Evolutionary conservation across 108 stramenopile species (phyloP).

Genomic region (Parmales sp.): DNA sequence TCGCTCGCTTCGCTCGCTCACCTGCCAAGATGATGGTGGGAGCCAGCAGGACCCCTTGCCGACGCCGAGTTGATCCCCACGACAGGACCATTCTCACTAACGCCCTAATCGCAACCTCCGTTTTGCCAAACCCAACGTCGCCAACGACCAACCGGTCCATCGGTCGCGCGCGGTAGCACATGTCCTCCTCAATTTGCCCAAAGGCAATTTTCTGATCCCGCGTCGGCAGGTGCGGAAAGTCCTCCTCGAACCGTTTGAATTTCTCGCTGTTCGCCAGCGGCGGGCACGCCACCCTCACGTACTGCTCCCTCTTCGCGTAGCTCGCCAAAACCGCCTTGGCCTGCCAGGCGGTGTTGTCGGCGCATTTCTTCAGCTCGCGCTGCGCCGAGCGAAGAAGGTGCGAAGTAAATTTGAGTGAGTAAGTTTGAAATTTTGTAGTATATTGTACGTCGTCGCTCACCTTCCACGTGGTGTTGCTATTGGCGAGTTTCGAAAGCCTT

Average conservation of each 20-base stretch:
- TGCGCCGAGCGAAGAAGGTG: background rate
- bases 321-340: background rate
- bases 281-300: background rate
- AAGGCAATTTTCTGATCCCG: constrained; percentile 73
- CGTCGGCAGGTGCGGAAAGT: constrained; percentile 69
- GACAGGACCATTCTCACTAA: constrained; percentile 65
- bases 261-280: background rate
- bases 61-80: too few species aligned
- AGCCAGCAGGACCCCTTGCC: constrained; percentile 82
- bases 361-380: background rate
- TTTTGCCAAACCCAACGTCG: constrained; percentile 98
- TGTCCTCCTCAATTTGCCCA: constrained; percentile 82
- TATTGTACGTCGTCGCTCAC: too few species aligned
- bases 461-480: too few species aligned
- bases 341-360: background rate
- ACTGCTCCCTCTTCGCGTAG: background rate
- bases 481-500: too few species aligned
- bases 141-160: constrained; percentile 94
- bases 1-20: constrained; percentile 73
- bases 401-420: too few species aligned
- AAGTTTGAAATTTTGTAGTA: too few species aligned
- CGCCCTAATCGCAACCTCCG: constrained; percentile 86
- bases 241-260: constrained; percentile 54
- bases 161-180: constrained; percentile 80
- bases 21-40: constrained; percentile 87